Evolutionary conservation across 345 rosid species (phyloP), one percentile per base, ranked within the genome.

Genomic region (Microcos paniculata): DNA sequence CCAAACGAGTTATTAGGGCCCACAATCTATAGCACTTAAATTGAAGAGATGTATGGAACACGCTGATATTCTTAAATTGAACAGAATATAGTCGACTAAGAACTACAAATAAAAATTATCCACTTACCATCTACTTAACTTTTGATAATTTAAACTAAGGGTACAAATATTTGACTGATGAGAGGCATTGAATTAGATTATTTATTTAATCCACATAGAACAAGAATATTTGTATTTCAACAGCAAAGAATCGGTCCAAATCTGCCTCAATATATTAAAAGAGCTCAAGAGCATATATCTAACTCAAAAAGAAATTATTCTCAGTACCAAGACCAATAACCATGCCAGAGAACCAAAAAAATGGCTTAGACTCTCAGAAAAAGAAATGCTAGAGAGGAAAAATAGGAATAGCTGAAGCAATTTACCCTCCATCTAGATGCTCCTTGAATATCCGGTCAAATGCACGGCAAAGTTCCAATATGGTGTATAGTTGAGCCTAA

Each of bases 361-460:
- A 15, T 35, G 28, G 70, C 46, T 19, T 10, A 6, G 26, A 51
- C 48, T 62, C 14, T 40, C 14, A 30, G 46, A 4, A 31, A 12
- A n/a, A n/a, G n/a, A n/a, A 31, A 12, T 61, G 30, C 28, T 45
- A 24, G 8, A 53, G 19, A 28, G 15, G 23, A 73, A 23, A 62
- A 30, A 13, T 18, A 48, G 8, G 3, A 56, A 46, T 40, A 21
- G 23, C 9, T 8, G 53, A 57, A 24, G 21, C 30, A 66, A n/a
- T 55, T 76, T 85, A 91, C 96, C 96, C 91, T 81, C 96, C 96
- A 77, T 91, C 92, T 78, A 91, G 80, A 78, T 91, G 96, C 77
- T 91, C 96, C 90, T 87, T 87, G 78, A 88, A 91, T 30, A 87
- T 79, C 43, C 89, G 84, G 48, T 89, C 94, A 82, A 89, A 91